Conservation (phyloP, 495 filamentous ascomycete species). For the Penicillium malachiteum region DNA sequence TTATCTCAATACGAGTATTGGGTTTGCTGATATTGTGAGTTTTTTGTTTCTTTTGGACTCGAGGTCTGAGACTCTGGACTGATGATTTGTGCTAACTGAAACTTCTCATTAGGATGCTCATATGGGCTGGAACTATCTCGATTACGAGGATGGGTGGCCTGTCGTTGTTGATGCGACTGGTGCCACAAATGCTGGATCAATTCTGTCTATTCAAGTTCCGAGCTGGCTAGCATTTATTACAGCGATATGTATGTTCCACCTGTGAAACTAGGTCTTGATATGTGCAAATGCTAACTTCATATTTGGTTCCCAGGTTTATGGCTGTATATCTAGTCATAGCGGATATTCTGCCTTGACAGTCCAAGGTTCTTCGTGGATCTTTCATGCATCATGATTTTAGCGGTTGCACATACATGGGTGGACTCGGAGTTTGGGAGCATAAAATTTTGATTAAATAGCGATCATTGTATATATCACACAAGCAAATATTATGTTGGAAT, state of each 20-base stretch:
- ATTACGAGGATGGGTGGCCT: conserved; percentile 47
- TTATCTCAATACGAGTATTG: conserved; percentile 46
- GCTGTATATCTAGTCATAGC: conserved; percentile 21
- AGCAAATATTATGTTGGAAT: too few relatives aligned
- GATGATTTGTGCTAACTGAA: neutral
- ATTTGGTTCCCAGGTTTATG: conserved; percentile 11
- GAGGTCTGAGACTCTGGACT: neutral
- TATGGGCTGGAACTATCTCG: conserved; percentile 45
- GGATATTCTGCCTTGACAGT: neutral
- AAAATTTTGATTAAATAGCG: too few relatives aligned
- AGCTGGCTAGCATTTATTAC: conserved; percentile 10
- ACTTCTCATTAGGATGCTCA: conserved; percentile 40
- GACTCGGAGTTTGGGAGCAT: neutral
- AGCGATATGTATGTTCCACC: conserved; percentile 10
- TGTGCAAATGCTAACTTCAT: neutral
- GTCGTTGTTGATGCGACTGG: conserved; percentile 18
- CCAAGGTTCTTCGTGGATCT: neutral
- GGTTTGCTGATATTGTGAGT: conserved; percentile 38
- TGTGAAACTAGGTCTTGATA: neutral
- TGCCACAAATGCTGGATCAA: neutral
- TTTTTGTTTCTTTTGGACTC: neutral
- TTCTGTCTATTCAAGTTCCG: conserved; percentile 2
- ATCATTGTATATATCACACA: too few relatives aligned
- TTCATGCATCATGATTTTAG: neutral
- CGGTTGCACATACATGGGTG: conserved; percentile 5